These are phyloP conservation scores for Paecilomyces formosus DNA, from an alignment of 2,329 filamentous ascomycete species.

Conservation along the genomic window DNA sequence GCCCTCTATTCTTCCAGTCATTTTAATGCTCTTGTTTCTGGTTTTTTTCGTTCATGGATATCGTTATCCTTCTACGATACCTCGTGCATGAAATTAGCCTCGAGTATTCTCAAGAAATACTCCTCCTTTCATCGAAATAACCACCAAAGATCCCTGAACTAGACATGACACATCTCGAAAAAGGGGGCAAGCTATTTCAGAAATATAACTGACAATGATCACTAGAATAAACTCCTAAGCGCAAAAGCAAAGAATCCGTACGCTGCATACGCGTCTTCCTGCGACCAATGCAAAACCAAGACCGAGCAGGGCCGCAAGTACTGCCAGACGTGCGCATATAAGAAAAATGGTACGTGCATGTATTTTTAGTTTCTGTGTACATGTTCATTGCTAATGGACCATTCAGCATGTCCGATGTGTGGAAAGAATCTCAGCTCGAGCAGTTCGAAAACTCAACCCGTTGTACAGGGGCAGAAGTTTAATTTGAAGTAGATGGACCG, in stretches of 20 bases:
- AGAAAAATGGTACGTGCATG: constrained; percentile 46
- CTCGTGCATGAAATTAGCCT: neutral
- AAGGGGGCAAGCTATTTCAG: neutral
- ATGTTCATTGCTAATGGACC: constrained; percentile 5
- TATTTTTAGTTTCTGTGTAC: neutral
- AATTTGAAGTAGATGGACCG: constrained; percentile 46
- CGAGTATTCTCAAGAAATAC: neutral
- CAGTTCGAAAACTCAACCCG: constrained; percentile 40
- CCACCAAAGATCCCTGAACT: neutral
- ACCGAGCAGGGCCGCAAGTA: constrained; percentile 54
- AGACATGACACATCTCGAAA: too few species aligned
- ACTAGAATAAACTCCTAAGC: constrained; percentile 56
- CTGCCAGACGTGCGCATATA: constrained; percentile 58
- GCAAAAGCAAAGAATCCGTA: constrained; percentile 61
- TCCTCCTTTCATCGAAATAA: neutral
- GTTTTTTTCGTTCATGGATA: neutral
- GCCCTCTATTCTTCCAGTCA: neutral
- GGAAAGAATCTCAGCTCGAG: constrained; percentile 49
- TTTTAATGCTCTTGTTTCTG: neutral
- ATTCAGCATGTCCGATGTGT: constrained; percentile 54
- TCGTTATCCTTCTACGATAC: too few species aligned
- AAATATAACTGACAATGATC: neutral
- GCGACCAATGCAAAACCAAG: constrained; percentile 56
- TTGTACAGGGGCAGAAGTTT: constrained; percentile 55
- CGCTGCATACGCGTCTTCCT: constrained; percentile 55